A percentile compares a stretch with the other conserved stretches of the same genome.
These are phyloP conservation scores for Wilcoxina mikolae DNA, from an alignment of 495 filamentous ascomycete genomes.

Conservation along the genomic window DNA sequence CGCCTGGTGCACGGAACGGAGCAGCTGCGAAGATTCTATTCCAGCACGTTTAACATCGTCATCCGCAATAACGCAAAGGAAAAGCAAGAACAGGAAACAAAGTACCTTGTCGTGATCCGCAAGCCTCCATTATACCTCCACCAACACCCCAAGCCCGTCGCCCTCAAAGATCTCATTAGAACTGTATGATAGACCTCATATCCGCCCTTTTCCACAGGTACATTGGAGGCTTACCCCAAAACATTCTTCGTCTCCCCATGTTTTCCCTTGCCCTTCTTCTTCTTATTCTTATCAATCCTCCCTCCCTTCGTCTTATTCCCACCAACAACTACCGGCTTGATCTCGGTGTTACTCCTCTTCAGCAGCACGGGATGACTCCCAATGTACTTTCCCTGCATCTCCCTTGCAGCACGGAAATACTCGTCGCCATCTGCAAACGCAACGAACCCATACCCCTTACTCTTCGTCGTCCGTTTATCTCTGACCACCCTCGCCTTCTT, in stretches of 20 bases:
- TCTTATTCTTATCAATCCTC: slow-evolving; percentile 28
- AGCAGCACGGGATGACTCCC: slow-evolving; percentile 85
- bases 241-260: slow-evolving; percentile 24
- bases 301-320: slow-evolving; percentile 35
- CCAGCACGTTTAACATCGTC: not conserved
- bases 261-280: slow-evolving; percentile 23
- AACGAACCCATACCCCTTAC: slow-evolving; percentile 89
- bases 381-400: slow-evolving; percentile 99
- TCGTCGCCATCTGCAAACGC: slow-evolving; percentile 91
- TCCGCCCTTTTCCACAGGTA: not conserved
- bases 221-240: slow-evolving; percentile 10
- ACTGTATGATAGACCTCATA: slow-evolving; percentile 4
- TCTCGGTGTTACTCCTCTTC: slow-evolving; percentile 76
- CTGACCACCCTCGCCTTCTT: slow-evolving; percentile 89
- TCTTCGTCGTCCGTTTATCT: slow-evolving; percentile 90
- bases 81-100: slow-evolving; percentile 3
- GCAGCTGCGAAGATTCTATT: slow-evolving; percentile 1
- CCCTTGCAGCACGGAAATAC: slow-evolving; percentile 84
- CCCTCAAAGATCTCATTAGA: slow-evolving; percentile 5
- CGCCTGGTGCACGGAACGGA: too few relatives aligned
- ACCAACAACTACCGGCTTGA: slow-evolving; percentile 48
- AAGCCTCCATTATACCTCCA: not conserved
- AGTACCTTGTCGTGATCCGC: slow-evolving; percentile 1
- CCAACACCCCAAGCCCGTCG: not conserved
- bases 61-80: not conserved